A percentile compares a stretch with the other conserved stretches of the same genome.
Conservation (phyloP, 129 eudicot species). For the Dittrichia graveolens region DNA sequence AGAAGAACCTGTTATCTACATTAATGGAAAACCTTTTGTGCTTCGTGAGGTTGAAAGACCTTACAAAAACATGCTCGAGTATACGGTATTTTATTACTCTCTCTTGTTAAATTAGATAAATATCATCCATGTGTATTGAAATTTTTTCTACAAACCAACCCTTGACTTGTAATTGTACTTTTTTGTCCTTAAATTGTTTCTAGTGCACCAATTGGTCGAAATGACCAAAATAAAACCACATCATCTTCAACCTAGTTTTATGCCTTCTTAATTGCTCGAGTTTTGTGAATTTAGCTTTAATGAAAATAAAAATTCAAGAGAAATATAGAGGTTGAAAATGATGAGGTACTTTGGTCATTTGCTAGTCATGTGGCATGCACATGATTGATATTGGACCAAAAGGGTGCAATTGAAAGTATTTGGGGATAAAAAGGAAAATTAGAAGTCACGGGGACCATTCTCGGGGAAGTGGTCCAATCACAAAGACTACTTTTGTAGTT, state of each 20-base stretch:
- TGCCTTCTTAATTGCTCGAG: not conserved
- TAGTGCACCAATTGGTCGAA: not conserved
- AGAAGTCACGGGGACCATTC: slow-evolving; percentile 3
- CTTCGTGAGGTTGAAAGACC: slow-evolving; percentile 99
- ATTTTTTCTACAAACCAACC: not conserved
- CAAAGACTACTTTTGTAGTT: not conserved
- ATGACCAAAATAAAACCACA: not conserved
- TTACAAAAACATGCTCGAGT: slow-evolving; percentile 95
- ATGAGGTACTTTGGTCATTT: not conserved
- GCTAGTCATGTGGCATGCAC: not conserved
- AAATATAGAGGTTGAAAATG: not conserved
- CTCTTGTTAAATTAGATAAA: slow-evolving; percentile 9
- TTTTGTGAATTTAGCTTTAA: not conserved
- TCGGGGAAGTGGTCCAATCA: not conserved
- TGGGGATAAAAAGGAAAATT: not conserved
- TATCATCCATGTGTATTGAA: not conserved
- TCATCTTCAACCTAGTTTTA: not conserved
- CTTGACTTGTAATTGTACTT: not conserved
- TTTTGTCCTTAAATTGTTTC: not conserved
- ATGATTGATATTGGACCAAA: not conserved
- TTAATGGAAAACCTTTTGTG: slow-evolving; percentile 93
- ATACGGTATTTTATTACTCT: slow-evolving; percentile 56
- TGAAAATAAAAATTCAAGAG: not conserved
- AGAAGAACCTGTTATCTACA: slow-evolving; percentile 96
- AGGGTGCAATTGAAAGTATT: not conserved